Conservation (phyloP, 2,329 filamentous ascomycete genomes). For the Fusarium sp. region DNA sequence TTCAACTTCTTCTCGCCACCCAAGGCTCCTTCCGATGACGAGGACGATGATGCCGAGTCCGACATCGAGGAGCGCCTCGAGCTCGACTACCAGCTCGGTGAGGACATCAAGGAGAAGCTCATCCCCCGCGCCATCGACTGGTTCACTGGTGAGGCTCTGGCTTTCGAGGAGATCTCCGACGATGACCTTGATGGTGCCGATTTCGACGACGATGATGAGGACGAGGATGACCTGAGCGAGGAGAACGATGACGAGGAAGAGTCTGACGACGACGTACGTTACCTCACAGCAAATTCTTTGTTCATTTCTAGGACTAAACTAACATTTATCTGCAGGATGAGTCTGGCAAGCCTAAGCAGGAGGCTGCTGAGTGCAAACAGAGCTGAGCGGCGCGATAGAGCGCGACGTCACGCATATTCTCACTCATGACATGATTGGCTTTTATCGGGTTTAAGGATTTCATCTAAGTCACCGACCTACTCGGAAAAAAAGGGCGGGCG, state of each 20-base stretch:
- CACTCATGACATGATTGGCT: slow-evolving; percentile 45
- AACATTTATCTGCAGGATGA: slow-evolving; percentile 72
- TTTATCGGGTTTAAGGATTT: slow-evolving; percentile 40
- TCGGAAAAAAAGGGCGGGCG: slow-evolving; percentile 36
- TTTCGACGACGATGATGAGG: slow-evolving; percentile 91
- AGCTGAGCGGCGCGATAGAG: slow-evolving; percentile 71
- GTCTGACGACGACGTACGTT: slow-evolving; percentile 79
- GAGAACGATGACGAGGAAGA: slow-evolving; percentile 86
- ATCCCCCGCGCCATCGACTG: slow-evolving; percentile 98
- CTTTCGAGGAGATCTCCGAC: slow-evolving; percentile 90
- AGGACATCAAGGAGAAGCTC: slow-evolving; percentile 99
- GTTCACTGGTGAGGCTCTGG: slow-evolving; percentile 98
- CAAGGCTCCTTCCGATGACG: slow-evolving; percentile 78
- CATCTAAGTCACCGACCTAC: slow-evolving; percentile 40
- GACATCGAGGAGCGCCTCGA: slow-evolving; percentile 98
- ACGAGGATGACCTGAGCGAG: slow-evolving; percentile 86
- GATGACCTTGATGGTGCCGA: slow-evolving; percentile 86
- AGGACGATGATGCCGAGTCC: slow-evolving; percentile 80
- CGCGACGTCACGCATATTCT: slow-evolving; percentile 30
- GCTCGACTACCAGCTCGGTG: slow-evolving; percentile 97
- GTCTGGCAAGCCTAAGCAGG: slow-evolving; percentile 90
- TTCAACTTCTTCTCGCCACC: slow-evolving; percentile 99
- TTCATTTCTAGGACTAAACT: background rate
- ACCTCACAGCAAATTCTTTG: background rate
- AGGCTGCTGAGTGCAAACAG: slow-evolving; percentile 96